phyloP scores from a whole-genome alignment of 768 basidiomycete species.

The Krasilnikovozyma curviuscula region DNA sequence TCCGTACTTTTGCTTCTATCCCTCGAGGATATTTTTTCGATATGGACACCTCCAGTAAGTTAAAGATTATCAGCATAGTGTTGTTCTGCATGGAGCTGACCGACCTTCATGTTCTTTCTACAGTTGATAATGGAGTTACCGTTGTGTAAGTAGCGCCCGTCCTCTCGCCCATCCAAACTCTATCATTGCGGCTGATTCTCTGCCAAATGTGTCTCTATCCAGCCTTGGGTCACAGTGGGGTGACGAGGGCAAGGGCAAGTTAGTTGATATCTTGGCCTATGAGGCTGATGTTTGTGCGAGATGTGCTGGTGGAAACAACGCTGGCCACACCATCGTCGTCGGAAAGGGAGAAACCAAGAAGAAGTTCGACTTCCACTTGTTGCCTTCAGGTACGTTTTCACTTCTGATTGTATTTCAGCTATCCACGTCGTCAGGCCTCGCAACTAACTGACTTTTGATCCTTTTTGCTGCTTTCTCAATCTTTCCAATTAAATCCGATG shows the following conservation, averaged over 20 bases:
- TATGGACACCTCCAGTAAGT: too few species aligned
- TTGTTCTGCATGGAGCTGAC: not conserved
- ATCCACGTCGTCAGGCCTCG: not conserved
- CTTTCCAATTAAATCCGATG: not conserved
- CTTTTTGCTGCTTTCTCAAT: not conserved
- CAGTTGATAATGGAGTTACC: constrained; percentile 1
- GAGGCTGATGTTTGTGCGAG: constrained; percentile 81
- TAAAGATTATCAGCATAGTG: too few species aligned
- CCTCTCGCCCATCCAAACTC: not conserved
- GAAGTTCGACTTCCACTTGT: constrained; percentile 84
- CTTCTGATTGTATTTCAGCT: not conserved
- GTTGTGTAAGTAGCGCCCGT: not conserved
- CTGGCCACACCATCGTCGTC: constrained; percentile 92
- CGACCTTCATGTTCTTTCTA: not conserved
- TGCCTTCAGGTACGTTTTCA: constrained; percentile 59
- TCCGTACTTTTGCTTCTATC: too few species aligned
- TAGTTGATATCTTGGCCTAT: constrained; percentile 86
- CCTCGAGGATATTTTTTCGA: too few species aligned
- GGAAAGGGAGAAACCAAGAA: constrained; percentile 50
- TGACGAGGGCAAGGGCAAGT: constrained; percentile 40
- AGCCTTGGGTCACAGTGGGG: constrained; percentile 31
- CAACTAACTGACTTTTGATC: not conserved
- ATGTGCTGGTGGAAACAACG: constrained; percentile 96
- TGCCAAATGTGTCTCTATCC: not conserved
- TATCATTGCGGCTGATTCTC: not conserved